Evolutionary conservation across 2,329 filamentous ascomycete genomes (phyloP).

Genomic region (Botryosphaeria dothidea): DNA sequence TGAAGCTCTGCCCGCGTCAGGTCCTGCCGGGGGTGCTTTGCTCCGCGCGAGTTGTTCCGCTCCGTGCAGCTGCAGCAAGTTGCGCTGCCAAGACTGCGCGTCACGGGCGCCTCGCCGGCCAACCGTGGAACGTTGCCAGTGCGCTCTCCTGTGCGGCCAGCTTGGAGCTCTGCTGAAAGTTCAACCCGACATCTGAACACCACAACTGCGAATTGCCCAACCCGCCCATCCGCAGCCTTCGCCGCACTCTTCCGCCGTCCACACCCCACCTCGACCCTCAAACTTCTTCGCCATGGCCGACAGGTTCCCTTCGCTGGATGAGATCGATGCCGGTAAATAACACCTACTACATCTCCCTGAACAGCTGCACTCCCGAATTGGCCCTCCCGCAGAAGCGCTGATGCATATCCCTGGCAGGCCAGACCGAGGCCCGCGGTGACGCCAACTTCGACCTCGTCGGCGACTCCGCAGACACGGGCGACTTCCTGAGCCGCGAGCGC

Average conservation of each 20-base stretch:
- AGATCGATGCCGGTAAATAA: conserved; percentile 51
- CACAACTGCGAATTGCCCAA: conserved; percentile 6
- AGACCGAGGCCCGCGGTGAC: conserved; percentile 64
- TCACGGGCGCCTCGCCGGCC: conserved; percentile 1
- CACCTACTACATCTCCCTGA: conserved; percentile 22
- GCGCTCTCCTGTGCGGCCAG: conserved; percentile 14
- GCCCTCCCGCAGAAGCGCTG: not conserved
- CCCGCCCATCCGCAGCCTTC: not conserved
- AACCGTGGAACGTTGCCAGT: conserved; percentile 5
- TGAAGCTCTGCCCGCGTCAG: conserved; percentile 1
- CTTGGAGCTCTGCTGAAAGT: conserved; percentile 12
- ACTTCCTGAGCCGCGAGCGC: conserved; percentile 91
- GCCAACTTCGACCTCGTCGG: conserved; percentile 50
- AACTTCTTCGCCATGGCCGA: conserved; percentile 46
- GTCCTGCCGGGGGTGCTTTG: not conserved
- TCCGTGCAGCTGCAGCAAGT: not conserved
- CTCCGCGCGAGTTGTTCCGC: not conserved
- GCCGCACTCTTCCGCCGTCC: not conserved
- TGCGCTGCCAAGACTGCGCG: not conserved
- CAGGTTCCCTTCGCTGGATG: conserved; percentile 54
- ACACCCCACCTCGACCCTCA: not conserved
- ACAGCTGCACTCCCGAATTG: not conserved
- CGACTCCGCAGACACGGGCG: conserved; percentile 65
- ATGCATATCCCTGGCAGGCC: conserved; percentile 52
- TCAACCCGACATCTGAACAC: conserved; percentile 9